These are phyloP conservation scores for Schizonepeta tenuifolia DNA, from an alignment of 257 asterid genomes.

Conservation along the genomic window DNA sequence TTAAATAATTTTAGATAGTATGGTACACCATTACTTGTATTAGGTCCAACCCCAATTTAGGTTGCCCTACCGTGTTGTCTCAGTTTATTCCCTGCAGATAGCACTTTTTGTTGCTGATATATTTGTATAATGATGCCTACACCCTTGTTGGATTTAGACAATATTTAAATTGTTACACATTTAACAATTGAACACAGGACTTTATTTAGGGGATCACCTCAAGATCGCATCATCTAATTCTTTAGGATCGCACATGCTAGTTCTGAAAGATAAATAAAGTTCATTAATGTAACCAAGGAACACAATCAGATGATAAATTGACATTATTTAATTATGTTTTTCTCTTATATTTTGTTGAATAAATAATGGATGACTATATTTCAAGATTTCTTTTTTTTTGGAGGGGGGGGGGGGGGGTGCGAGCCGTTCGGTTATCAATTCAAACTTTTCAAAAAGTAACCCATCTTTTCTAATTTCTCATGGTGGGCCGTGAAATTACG, in stretches of 20 bases:
- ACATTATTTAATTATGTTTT: no score
- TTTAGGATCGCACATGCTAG: background rate
- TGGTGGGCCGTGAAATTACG: conserved; percentile 38
- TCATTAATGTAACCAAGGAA: no score
- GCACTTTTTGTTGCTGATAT: background rate
- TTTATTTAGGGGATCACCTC: background rate
- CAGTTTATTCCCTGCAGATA: background rate
- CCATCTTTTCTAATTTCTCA: conserved; percentile 33
- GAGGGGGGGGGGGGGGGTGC: background rate
- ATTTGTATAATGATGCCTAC: background rate
- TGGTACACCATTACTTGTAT: conserved; percentile 37
- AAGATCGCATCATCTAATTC: background rate
- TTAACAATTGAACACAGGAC: background rate
- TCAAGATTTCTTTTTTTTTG: background rate
- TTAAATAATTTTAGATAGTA: background rate
- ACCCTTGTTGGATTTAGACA: background rate
- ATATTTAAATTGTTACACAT: background rate
- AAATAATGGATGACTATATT: no score
- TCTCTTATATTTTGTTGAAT: no score
- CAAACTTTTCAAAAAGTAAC: conserved; percentile 49
- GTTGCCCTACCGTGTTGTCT: conserved; percentile 33
- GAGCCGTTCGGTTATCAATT: conserved; percentile 23
- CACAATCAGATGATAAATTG: no score
- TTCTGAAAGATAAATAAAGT: no score
- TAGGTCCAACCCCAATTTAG: conserved; percentile 34